Evolutionary conservation across 2,329 filamentous ascomycete genomes (phyloP), one percentile per base, ranked within the genome.

Genomic region (Lasiodiplodia sp.): DNA sequence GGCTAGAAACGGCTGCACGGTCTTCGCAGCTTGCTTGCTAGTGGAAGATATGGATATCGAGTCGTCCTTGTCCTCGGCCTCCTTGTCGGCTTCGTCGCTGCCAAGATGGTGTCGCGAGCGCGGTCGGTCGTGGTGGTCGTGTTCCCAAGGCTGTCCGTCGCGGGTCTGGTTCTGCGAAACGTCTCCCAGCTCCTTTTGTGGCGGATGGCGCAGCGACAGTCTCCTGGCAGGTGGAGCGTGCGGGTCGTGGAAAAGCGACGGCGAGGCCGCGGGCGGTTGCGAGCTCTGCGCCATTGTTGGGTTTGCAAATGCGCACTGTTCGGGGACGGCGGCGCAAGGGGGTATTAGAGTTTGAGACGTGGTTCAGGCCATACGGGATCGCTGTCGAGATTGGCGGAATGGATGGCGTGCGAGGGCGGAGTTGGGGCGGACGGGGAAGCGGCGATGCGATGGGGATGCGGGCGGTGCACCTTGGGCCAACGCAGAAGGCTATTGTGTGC

Each of bases 1-100:
- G 72, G 92, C 90, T 66, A 98, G 88, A 78, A 97, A 98, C 1
- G 95, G 94, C 44, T 91, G 91, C 71, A 97, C 89, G 68, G 92
- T 92, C 81, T 93, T 89, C 74, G 89, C 88, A 71, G 92, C 91
- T 68, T 93, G 86, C 72, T 90, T 90, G 37, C 84, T 83, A 56
- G 81, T 78, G 25, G 82, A 78, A 47, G 82, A 79, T 53, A 81
- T 77, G 70, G 80, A 78, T 70, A 83, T 80, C 34, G 72, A 71
- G 57, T 73, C 73, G 65, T 78, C 74, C 65, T 78, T 74, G 25
- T 71, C 66, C 16, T 76, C 74, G 44, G 73, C 73, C 38, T 67
- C 47, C 67, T 49, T 70, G 67, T 76, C 68, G 37, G 64, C 58
- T 11, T 71, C 68, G 25, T 63, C 66, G 44, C 51, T 47, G 68